Evolutionary conservation across 306 rosid species (phyloP), one percentile per base, ranked within the genome.

Genomic region (Corylus americana): DNA sequence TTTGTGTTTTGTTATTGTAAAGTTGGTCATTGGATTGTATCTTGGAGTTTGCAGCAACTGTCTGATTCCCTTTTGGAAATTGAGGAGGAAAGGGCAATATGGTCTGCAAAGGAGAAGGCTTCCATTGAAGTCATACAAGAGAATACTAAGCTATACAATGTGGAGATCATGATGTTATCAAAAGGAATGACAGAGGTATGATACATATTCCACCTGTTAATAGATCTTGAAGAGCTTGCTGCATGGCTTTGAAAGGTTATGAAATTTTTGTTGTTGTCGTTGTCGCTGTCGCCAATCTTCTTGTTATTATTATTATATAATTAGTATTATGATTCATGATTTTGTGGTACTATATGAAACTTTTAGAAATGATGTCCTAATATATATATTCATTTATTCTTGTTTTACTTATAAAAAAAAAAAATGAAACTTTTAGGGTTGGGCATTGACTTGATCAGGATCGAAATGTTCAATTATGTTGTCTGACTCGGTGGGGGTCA

Each of bases 31-130:
- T 73, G 72, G 74, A 61, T 71, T 83, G 73, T 35, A 61, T 75
- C 77, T 74, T 71, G 82, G 74, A 59, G 78, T 83, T 83, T 83
- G 87, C 85, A 92, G 98, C 90, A 89, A 84, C 97, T 92, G 64
- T 85, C 98, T 61, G 91, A 95, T 84, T 85, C 98, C 76, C 98
- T 95, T 80, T 84, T 95, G 84, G 93, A 85, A 84, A 89, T 89
- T 87, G 98, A 95, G 86, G 98, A 95, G 87, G 98, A 90, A 84
- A 95, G 87, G 75, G 98, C 94, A 83, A 78, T 92, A 69, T 90
- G 97, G 97, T 85, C 90, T 17, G 83, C 93, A 29, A 95, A 92
- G 78, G 96, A 89, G 90, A 95, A 88, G 82, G 92, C 81, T 81
- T 83, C 90, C 61, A 77, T 90, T 83, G 86, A 84, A 84, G 87